Evolutionary conservation across 2,329 filamentous ascomycete species (phyloP).

Genomic region (Colletotrichum trifolii): DNA sequence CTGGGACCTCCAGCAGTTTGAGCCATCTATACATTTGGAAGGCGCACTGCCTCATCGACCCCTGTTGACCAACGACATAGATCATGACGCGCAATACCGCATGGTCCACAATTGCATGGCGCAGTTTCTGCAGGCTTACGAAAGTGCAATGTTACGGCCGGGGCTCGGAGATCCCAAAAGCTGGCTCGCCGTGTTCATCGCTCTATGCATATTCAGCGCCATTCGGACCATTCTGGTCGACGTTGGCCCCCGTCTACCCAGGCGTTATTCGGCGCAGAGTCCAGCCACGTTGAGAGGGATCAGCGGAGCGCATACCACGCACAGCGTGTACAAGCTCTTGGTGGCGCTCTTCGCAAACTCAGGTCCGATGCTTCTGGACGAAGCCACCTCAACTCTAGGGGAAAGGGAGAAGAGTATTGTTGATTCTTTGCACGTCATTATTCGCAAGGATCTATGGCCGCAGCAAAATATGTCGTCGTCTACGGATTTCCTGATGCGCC

Average conservation of each 20-base stretch:
- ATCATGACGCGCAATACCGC: conserved; percentile 59
- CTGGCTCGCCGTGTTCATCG: conserved; percentile 64
- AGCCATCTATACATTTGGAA: conserved; percentile 55
- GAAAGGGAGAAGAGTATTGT: conserved; percentile 58
- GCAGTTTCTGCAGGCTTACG: conserved; percentile 65
- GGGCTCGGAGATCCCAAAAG: conserved; percentile 53
- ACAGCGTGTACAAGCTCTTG: conserved; percentile 62
- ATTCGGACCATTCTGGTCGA: conserved; percentile 64
- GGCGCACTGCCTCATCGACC: conserved; percentile 38
- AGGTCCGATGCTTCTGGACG: conserved; percentile 58
- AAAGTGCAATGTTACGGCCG: conserved; percentile 54
- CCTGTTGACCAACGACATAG: conserved; percentile 52
- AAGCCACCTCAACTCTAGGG: conserved; percentile 52
- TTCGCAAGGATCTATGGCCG: conserved; percentile 60
- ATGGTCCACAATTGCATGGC: conserved; percentile 62
- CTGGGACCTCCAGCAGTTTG: conserved; percentile 63
- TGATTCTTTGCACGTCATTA: conserved; percentile 55
- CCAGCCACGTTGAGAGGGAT: conserved; percentile 24
- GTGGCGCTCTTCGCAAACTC: conserved; percentile 60
- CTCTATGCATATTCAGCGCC: conserved; percentile 69
- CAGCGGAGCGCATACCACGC: conserved; percentile 48
- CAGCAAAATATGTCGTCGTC: conserved; percentile 58
- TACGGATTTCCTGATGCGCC: conserved; percentile 60
- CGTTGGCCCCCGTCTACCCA: conserved; percentile 47
- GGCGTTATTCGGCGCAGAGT: conserved; percentile 26